These are phyloP conservation scores for Tricholoma terreum DNA, from an alignment of 768 basidiomycete species.

Conservation along the genomic window DNA sequence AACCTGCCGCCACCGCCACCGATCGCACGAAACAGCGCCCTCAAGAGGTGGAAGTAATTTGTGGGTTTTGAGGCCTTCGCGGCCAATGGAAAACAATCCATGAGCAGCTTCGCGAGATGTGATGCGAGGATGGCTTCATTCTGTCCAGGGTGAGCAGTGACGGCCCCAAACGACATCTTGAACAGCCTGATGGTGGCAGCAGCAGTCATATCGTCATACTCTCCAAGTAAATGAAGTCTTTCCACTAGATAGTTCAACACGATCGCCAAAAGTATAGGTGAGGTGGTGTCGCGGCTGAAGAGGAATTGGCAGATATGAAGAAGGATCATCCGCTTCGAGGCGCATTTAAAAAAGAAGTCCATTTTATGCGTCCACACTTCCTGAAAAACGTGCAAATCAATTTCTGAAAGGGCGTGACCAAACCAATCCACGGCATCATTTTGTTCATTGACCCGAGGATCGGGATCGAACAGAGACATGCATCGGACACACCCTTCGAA, in stretches of 20 bases:
- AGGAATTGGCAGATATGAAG: slow-evolving; percentile 84
- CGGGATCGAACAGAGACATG: slow-evolving; percentile 78
- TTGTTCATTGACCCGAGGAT: slow-evolving; percentile 56
- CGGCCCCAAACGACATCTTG: slow-evolving; percentile 93
- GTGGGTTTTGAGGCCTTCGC: slow-evolving; percentile 88
- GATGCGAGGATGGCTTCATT: slow-evolving; percentile 95
- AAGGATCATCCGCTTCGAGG: slow-evolving; percentile 71
- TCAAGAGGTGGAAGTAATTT: slow-evolving; percentile 89
- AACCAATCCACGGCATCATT: slow-evolving; percentile 87
- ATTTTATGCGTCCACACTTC: slow-evolving; percentile 95
- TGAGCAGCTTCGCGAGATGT: slow-evolving; percentile 88
- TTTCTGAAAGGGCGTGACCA: slow-evolving; percentile 69
- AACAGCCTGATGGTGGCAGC: slow-evolving; percentile 86
- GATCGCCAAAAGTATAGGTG: slow-evolving; percentile 83
- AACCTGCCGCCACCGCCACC: slow-evolving; percentile 91
- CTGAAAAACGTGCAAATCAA: slow-evolving; percentile 90
- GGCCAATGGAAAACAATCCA: slow-evolving; percentile 94
- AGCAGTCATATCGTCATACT: slow-evolving; percentile 77
- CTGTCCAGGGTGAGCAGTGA: slow-evolving; percentile 61
- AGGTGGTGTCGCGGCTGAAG: slow-evolving; percentile 71
- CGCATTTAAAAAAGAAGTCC: slow-evolving; percentile 82
- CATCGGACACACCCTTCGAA: slow-evolving; percentile 84
- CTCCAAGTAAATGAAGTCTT: slow-evolving; percentile 78
- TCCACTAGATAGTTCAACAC: slow-evolving; percentile 84
- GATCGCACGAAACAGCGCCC: slow-evolving; percentile 90